Evolutionary conservation across 805 yeast genomes (phyloP).

Genomic region (Schwanniomyces pseudopolymorphus): DNA sequence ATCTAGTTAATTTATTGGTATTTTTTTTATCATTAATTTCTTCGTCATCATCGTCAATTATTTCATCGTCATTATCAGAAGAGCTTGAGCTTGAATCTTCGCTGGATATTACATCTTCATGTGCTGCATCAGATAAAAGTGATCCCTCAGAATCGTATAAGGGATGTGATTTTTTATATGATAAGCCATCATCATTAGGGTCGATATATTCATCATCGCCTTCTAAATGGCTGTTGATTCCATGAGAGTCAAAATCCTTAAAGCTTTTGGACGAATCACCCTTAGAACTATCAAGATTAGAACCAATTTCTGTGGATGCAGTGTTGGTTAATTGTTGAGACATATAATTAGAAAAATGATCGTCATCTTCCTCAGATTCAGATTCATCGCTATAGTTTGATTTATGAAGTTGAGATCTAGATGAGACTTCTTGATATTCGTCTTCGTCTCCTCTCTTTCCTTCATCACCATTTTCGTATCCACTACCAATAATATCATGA

Average conservation of each 20-base stretch:
- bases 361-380: conserved; percentile 44
- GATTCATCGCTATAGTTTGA: conserved; percentile 30
- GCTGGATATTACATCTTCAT: conserved; percentile 23
- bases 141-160: conserved; percentile 49
- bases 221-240: conserved; percentile 14
- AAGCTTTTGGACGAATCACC: conserved; percentile 14
- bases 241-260: conserved; percentile 20
- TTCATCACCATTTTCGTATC: conserved; percentile 23
- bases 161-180: conserved; percentile 65
- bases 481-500: conserved; percentile 27
- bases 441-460: conserved; percentile 19
- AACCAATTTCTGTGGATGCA: conserved; percentile 33
- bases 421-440: conserved; percentile 17
- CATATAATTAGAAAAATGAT: conserved; percentile 71
- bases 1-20: conserved; percentile 34
- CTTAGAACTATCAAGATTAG: conserved; percentile 49
- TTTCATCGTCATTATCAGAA: conserved; percentile 30
- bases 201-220: conserved; percentile 67
- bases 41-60: conserved; percentile 18
- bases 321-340: conserved; percentile 68
- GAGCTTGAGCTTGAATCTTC: conserved; percentile 32
- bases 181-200: conserved; percentile 79
- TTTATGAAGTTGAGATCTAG: not conserved
- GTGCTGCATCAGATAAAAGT: conserved; percentile 11
- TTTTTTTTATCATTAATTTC: conserved; percentile 14